phyloP scores from a whole-genome alignment of 441 rosid genomes.

The Populus tomentosa region DNA sequence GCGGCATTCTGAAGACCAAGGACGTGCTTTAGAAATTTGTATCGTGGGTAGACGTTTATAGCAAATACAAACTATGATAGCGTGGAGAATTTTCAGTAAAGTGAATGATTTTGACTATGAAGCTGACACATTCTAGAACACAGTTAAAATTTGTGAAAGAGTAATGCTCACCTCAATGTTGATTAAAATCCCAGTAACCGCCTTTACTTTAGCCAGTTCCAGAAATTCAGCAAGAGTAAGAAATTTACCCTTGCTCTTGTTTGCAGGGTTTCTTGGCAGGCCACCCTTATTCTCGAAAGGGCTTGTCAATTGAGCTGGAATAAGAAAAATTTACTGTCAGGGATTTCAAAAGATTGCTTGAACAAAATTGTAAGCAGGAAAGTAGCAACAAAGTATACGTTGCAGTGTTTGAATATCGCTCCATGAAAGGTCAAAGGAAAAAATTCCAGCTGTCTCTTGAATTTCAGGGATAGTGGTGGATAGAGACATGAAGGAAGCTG shows the following conservation, averaged over 20 bases:
- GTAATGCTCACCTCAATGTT: constrained; percentile 50
- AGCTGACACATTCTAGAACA: neutral
- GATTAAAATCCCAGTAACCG: constrained; percentile 70
- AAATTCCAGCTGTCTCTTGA: constrained; percentile 55
- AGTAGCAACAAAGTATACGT: constrained; percentile 34
- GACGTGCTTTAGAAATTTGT: neutral
- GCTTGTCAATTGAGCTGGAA: constrained; percentile 67
- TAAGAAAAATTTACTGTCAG: neutral
- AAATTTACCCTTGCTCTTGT: constrained; percentile 59
- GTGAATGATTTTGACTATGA: neutral
- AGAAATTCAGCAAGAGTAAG: constrained; percentile 52
- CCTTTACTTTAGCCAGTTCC: constrained; percentile 64
- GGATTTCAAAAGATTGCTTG: neutral
- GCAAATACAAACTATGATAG: neutral
- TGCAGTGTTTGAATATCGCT: constrained; percentile 71
- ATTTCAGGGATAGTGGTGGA: constrained; percentile 55
- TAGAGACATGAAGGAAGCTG: constrained; percentile 49
- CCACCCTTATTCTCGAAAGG: constrained; percentile 35
- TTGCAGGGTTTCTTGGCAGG: constrained; percentile 55
- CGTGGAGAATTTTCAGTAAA: neutral
- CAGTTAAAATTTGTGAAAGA: neutral
- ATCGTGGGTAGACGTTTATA: too few species aligned
- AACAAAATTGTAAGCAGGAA: neutral
- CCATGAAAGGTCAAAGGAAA: constrained; percentile 93
- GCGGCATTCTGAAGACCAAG: constrained; percentile 62